Conservation (phyloP, 2,329 filamentous ascomycete genomes). For the Calonectria hongkongensis region DNA sequence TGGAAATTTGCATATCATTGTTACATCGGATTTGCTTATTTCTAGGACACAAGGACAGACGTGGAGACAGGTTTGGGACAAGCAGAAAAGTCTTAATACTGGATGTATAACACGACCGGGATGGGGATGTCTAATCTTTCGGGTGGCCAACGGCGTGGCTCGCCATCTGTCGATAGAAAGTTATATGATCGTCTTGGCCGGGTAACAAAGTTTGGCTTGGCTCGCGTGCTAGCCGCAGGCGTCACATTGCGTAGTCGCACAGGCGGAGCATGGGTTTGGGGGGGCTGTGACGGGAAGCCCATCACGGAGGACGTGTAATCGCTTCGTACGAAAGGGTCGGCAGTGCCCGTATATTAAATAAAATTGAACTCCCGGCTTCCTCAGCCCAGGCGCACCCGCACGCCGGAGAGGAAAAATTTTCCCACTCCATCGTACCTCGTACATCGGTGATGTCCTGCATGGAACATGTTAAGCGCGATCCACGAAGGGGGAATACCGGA, state of each 20-base stretch:
- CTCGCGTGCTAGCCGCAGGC: not conserved
- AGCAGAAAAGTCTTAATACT: not conserved
- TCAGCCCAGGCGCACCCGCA: not conserved
- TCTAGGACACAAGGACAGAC: not conserved
- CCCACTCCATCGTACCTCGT: slow-evolving; percentile 17
- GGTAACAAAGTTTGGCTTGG: slow-evolving; percentile 18
- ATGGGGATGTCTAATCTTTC: not conserved
- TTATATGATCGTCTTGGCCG: not conserved
- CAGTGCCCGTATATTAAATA: slow-evolving; percentile 3
- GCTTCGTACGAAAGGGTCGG: not conserved
- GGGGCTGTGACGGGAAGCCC: not conserved
- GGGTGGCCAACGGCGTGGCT: not conserved
- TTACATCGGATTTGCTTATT: slow-evolving; percentile 5
- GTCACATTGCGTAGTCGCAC: slow-evolving; percentile 15
- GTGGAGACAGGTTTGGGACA: not conserved
- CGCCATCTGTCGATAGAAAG: slow-evolving; percentile 15
- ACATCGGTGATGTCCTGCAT: slow-evolving; percentile 25
- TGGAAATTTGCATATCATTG: not conserved
- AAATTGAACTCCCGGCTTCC: not conserved
- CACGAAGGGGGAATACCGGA: not conserved
- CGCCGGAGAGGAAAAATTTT: not conserved
- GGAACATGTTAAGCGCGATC: slow-evolving; percentile 10
- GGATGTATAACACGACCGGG: not conserved
- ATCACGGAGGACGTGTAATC: not conserved
- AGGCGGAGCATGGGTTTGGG: not conserved